These are phyloP conservation scores for Podospora didyma DNA, from an alignment of 495 filamentous ascomycete genomes.

Conservation along the genomic window DNA sequence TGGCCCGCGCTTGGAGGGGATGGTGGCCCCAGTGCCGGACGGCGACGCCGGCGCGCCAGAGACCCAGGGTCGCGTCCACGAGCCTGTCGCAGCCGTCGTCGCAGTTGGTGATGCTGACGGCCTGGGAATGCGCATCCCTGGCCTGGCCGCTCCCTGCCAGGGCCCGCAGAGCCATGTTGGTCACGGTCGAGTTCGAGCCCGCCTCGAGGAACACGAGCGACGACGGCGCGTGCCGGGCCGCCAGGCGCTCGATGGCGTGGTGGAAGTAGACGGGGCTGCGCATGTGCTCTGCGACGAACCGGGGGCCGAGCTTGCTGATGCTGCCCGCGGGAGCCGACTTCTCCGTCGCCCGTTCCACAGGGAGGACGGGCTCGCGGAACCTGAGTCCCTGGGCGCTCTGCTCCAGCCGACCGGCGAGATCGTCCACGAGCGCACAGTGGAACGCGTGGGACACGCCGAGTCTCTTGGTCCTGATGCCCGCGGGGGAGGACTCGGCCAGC, in stretches of 20 bases:
- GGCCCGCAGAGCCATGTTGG: slow-evolving; percentile 35
- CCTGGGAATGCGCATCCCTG: slow-evolving; percentile 45
- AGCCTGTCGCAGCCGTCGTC: slow-evolving; percentile 28
- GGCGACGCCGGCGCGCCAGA: slow-evolving; percentile 44
- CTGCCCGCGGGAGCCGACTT: slow-evolving; percentile 24
- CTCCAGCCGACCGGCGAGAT: slow-evolving; percentile 29
- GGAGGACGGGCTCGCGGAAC: slow-evolving; percentile 18
- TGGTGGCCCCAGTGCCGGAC: slow-evolving; percentile 47
- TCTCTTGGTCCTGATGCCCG: slow-evolving; percentile 24
- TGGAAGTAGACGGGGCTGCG: slow-evolving; percentile 49
- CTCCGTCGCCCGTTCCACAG: slow-evolving; percentile 18
- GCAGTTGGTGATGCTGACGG: slow-evolving; percentile 36
- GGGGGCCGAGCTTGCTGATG: slow-evolving; percentile 42
- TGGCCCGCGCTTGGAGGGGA: no score
- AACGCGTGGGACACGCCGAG: slow-evolving; percentile 50
- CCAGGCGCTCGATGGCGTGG: slow-evolving; percentile 39
- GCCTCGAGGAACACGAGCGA: slow-evolving; percentile 47
- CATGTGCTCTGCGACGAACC: slow-evolving; percentile 43
- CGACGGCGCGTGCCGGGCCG: slow-evolving; percentile 25
- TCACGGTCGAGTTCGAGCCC: slow-evolving; percentile 48
- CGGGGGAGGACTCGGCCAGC: slow-evolving; percentile 15
- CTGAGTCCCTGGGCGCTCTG: not conserved
- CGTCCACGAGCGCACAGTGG: slow-evolving; percentile 45
- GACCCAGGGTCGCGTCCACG: slow-evolving; percentile 35
- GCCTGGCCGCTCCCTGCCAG: not conserved